Conservation (phyloP, 78 protist genomes). For the Speleostelium caveatum region DNA sequence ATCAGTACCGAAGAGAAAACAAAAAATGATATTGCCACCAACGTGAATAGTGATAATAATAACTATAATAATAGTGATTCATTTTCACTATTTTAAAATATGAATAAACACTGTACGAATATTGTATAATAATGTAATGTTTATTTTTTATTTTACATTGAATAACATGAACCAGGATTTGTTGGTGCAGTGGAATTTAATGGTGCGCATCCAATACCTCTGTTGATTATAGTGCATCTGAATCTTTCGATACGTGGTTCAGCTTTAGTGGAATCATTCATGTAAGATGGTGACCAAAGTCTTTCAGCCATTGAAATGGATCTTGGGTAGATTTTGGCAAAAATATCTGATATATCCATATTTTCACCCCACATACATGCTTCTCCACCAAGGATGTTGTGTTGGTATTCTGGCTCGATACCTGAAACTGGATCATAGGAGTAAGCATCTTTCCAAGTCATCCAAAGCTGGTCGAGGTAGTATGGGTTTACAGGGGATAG, state of each 20-base stretch:
- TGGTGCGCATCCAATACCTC: too few relatives aligned
- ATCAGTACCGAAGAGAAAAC: too few relatives aligned
- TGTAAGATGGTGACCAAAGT: neutral
- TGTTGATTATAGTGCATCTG: too few relatives aligned
- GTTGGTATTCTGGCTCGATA: neutral
- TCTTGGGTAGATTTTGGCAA: slow-evolving; percentile 14
- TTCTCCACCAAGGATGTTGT: slow-evolving; percentile 28
- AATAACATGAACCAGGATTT: too few relatives aligned
- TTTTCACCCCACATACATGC: slow-evolving; percentile 72
- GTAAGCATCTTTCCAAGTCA: slow-evolving; percentile 21
- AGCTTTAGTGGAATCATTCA: neutral
- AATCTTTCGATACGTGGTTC: slow-evolving; percentile 6
- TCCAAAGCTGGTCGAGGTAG: slow-evolving; percentile 56
- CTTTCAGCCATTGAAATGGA: slow-evolving; percentile 42
- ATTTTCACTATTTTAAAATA: too few relatives aligned
- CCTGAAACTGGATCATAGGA: neutral
- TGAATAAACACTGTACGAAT: too few relatives aligned
- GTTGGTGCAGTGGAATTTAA: too few relatives aligned
- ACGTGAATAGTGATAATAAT: too few relatives aligned
- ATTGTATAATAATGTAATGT: too few relatives aligned
- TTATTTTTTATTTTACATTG: too few relatives aligned
- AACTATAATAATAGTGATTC: too few relatives aligned
- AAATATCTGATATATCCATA: neutral
- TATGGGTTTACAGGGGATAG: slow-evolving; percentile 3
- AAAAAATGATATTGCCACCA: too few relatives aligned